Evolutionary conservation across 306 rosid genomes (phyloP), one percentile per base, ranked within the genome.

Genomic region (Senna siamea): DNA sequence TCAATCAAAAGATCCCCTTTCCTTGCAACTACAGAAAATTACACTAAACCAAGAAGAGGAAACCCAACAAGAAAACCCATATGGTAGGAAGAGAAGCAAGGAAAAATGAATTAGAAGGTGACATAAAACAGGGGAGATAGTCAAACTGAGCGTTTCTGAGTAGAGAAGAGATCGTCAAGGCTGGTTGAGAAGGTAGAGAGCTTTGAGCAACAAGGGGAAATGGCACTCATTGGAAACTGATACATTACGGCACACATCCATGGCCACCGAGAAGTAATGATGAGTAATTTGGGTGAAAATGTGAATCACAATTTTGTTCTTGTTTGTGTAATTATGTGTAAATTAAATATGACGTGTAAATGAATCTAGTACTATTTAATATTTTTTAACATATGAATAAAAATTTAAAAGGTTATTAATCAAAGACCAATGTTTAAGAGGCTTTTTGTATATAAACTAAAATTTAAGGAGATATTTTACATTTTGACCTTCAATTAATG

Each of bases 151-250:
- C 62, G 55, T 80, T 80, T 80, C 46, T 80, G 83, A 74, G 75
- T 37, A 43, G 83, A 57, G 44, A 79, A 79, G 58, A 80, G 68
- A 61, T 80, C 83, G 52, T 74, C 83, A 13, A 80, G 67, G 76
- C 58, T 28, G 43, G 44, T 47, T 67, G 72, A 66, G 40, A 66
- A 66, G 23, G 59, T 50, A 60, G 76, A 53, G 15, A 67, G 28
- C 55, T 65, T 65, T 23, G 70, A 44, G 56, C 38, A 66, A 26
- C 54, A 65, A 43, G 56, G 71, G 26, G 72, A 46, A 46, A 46
- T 72, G 50, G 56, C 62, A 65, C 55, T 81, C 78, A 41, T 44
- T 15, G 50, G 83, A 63, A 72, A 81, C 73, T 58, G 91, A 78
- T 56, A 69, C 77, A 72, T 85, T 82, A 37, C 50, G 61, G 79